Base-by-base conservation (phyloP, 1,139 yeast genomes). In the Blastobotrys elegans region DNA sequence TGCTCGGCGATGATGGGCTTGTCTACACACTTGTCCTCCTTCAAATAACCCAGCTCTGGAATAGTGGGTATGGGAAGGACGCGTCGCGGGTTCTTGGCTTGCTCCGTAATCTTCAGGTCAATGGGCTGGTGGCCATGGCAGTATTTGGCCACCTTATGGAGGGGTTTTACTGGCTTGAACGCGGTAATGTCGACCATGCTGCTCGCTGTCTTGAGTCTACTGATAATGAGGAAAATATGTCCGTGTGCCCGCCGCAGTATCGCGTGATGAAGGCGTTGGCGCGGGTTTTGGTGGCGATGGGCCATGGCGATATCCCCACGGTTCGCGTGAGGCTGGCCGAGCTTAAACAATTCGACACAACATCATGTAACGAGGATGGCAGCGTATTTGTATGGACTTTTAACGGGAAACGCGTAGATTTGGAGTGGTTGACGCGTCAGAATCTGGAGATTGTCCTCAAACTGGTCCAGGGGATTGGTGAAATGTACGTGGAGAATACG, bases 231-330 rank as follows among this genome's bases (percentile, higher is more conserved):
- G 43, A 40, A 7, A 11, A 8, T 1, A 7, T 42, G 40, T 6
- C 21, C 3, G 8, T 21, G 14, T 43, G 46, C 22, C 46, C 46
- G 31, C 46, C 46, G 3, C 46, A 43, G 37, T 43, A 36, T 29
- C 30, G 16, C 7, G 38, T 17, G 2, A 43, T 43, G 37, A 11
- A 5, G 17, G 17, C 22, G 24, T 5, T 41, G 38, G 38, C 38
- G 22, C 16, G 24, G 17, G 21, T 31, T 2, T 26, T 34, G 6
- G 11, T 4, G 10, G 27, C 36, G 8, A 22, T 41, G 10, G 16
- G 20, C 7, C 31, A 16, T 16, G 38, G 44, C 7, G 22, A 41
- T 18, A 18, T 8, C 14, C 7, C 11, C 11, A 4, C 5, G 10
- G 17, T 22, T 4, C 29, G 4, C 4, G 11, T 10, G 14, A n/a